Evolutionary conservation across 2,329 filamentous ascomycete genomes (phyloP).

Genomic region (Alternaria sp.): DNA sequence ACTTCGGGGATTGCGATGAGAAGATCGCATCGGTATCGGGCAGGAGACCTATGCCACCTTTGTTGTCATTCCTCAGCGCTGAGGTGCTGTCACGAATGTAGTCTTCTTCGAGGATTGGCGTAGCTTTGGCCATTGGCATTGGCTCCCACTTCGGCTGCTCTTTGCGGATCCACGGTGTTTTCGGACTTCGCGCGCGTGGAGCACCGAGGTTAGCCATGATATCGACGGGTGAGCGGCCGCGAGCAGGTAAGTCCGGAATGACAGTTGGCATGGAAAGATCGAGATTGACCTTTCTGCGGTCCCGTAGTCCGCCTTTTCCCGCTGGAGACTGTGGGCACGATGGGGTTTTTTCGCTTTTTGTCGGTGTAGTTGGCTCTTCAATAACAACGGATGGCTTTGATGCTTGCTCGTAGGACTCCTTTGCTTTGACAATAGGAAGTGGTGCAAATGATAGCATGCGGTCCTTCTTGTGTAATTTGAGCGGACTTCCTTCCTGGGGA

Average conservation of each 20-base stretch:
- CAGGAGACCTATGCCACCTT: conserved; percentile 8
- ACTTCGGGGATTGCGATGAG: conserved; percentile 9
- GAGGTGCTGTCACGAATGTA: background rate
- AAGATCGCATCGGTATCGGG: conserved; percentile 11
- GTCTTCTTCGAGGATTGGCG: conserved; percentile 21
- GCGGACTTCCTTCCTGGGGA: background rate
- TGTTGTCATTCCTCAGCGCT: background rate
- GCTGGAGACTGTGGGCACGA: background rate
- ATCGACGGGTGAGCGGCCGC: conserved; percentile 14
- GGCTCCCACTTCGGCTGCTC: conserved; percentile 19
- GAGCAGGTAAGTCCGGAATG: conserved; percentile 28
- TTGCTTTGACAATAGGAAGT: conserved; percentile 1
- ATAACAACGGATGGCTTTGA: conserved; percentile 1
- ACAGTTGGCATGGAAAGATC: conserved; percentile 34
- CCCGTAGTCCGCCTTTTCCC: conserved; percentile 27
- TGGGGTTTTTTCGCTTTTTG: background rate
- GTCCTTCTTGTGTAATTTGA: conserved; percentile 8
- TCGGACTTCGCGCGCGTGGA: conserved; percentile 35
- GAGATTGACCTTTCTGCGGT: conserved; percentile 37
- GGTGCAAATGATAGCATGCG: conserved; percentile 17
- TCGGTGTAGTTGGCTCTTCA: background rate
- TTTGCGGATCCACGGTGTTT: conserved; percentile 28
- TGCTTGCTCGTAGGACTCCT: background rate
- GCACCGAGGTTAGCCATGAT: conserved; percentile 23
- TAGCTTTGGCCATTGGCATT: conserved; percentile 8